These are phyloP conservation scores for Gossypium davidsonii DNA, from an alignment of 441 rosid genomes.

Conservation along the genomic window DNA sequence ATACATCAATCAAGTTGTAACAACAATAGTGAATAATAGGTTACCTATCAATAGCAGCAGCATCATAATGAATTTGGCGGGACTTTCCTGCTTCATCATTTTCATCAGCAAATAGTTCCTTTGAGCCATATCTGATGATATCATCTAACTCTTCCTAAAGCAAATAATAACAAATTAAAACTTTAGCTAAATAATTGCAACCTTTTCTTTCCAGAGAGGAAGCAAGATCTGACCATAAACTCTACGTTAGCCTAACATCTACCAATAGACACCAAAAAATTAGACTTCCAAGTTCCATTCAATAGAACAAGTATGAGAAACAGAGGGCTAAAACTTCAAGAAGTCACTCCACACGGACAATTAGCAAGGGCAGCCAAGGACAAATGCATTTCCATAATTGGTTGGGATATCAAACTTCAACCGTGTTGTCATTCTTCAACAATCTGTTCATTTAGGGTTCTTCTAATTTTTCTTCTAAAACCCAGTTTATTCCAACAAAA, in stretches of 20 bases:
- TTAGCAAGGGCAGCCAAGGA: neutral
- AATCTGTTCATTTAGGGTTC: neutral
- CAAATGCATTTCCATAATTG: neutral
- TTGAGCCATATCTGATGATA: conserved; percentile 95
- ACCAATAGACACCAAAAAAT: conserved; percentile 8
- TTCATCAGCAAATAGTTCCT: conserved; percentile 94
- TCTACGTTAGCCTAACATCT: neutral
- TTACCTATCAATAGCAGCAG: conserved; percentile 88
- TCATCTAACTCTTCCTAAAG: conserved; percentile 96
- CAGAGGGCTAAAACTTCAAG: neutral
- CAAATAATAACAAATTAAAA: conserved; percentile 15
- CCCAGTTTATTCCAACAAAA: neutral
- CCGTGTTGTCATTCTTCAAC: neutral
- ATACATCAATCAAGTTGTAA: neutral
- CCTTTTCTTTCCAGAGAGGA: neutral
- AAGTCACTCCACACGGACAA: neutral
- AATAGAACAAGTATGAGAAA: neutral
- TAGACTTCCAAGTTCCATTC: neutral
- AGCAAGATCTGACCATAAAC: conserved; percentile 5
- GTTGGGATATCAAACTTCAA: neutral
- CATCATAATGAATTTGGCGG: conserved; percentile 97
- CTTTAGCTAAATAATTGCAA: neutral
- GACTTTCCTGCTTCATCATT: conserved; percentile 91
- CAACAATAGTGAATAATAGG: conserved; percentile 9
- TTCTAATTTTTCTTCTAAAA: neutral